Evolutionary conservation across 2,329 filamentous ascomycete species (phyloP), one percentile per base, ranked within the genome.

Genomic region (Phoma sp.): DNA sequence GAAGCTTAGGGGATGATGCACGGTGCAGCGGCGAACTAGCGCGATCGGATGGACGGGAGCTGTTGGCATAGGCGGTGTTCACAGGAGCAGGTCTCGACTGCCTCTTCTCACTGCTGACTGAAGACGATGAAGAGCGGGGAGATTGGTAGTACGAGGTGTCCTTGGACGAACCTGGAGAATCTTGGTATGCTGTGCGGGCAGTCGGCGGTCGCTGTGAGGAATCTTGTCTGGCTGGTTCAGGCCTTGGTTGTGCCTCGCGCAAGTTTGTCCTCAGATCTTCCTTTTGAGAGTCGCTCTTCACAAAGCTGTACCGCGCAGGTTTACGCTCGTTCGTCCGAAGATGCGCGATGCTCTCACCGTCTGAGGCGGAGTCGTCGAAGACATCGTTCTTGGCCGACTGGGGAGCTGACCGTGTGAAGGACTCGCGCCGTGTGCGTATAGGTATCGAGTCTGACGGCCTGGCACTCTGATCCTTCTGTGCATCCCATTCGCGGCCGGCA

Each of bases 241-340:
- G 46, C 34, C 48, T 60, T 11, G 60, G 42, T 15, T 63, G 58
- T 21, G 46, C 57, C n/a, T 68, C 57, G 3, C 59, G 47, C 4
- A 75, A 48, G 18, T 65, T 64, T 15, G 66, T 61, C 32, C 72
- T 57, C 0, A 74, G 56, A 21, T 74, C 66, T 17, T 76, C 73
- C 46, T 64, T 72, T 33, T 71, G 69, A 18, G 73, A 53, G 6
- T 75, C 69, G 40, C 60, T 72, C 62, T 71, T 70, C 32, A 74
- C 69, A 55, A 77, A 77, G 53, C 74, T 77, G 57, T 76, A 76
- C 9, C 71, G 65, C 10, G 72, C 68, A 10, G 75, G 70, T 51
- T 67, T 67, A 28, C 74, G 65, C 34, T 71, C 62, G 29, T 57
- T 59, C 12, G 67, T 66, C 15, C 68, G 67, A 7, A 74, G 60